phyloP scores from a whole-genome alignment of 2,329 filamentous ascomycete genomes.

The Penicillium sp. region DNA sequence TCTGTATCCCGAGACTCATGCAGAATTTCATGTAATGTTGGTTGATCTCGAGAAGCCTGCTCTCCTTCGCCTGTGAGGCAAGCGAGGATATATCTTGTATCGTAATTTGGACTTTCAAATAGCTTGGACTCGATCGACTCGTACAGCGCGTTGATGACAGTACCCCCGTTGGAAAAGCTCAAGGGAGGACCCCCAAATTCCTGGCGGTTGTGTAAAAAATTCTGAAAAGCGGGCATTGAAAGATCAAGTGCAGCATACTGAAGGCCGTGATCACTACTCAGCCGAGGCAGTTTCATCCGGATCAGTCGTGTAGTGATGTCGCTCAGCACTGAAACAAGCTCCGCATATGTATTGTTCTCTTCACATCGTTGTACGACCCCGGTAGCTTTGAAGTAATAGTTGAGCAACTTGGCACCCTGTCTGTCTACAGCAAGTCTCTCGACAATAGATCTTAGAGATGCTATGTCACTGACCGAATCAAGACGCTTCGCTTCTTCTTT shows the following conservation, averaged over 20 bases:
- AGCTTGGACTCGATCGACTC: slow-evolving; percentile 26
- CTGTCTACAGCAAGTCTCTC: slow-evolving; percentile 30
- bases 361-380: slow-evolving; percentile 30
- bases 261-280: slow-evolving; percentile 31
- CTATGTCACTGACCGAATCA: slow-evolving; percentile 9
- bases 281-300: slow-evolving; percentile 16
- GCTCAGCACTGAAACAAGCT: slow-evolving; percentile 38
- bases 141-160: slow-evolving; percentile 29
- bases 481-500: slow-evolving; percentile 10
- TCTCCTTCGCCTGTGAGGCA: slow-evolving; percentile 29
- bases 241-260: slow-evolving; percentile 37
- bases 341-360: slow-evolving; percentile 31
- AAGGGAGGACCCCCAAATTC: neutral
- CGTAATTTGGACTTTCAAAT: slow-evolving; percentile 28
- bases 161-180: slow-evolving; percentile 13
- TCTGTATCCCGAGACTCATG: slow-evolving; percentile 8
- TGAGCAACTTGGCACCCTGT: slow-evolving; percentile 14
- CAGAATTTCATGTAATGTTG: slow-evolving; percentile 23
- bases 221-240: slow-evolving; percentile 33
- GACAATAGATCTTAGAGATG: slow-evolving; percentile 28
- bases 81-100: slow-evolving; percentile 27
- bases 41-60: neutral
- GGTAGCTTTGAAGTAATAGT: neutral
- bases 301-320: slow-evolving; percentile 36
- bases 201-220: slow-evolving; percentile 31